Conservation (phyloP, 768 basidiomycete genomes). For the Tulasnella sp. region DNA sequence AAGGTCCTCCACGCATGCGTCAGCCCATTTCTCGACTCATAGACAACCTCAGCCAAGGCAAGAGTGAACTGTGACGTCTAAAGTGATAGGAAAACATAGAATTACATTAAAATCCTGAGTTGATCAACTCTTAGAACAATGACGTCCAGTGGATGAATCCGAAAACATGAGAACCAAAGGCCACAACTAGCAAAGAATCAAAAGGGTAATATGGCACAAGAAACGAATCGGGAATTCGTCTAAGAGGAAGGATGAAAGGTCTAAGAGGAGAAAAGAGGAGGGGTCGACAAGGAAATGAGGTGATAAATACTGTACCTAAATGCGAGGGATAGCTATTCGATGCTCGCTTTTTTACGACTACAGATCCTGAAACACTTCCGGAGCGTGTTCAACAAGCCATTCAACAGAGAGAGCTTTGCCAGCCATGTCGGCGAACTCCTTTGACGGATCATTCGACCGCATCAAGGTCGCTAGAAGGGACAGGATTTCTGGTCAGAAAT, state of each 20-base stretch:
- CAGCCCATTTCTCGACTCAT: too few relatives aligned
- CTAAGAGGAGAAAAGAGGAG: neutral
- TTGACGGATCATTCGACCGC: conserved; percentile 71
- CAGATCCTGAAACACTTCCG: conserved; percentile 19
- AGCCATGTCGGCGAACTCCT: conserved; percentile 97
- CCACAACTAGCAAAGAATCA: neutral
- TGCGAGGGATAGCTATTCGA: neutral
- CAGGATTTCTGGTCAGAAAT: conserved; percentile 6
- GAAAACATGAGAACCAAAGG: neutral
- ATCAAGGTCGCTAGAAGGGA: conserved; percentile 72
- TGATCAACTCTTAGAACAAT: neutral
- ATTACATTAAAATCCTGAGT: neutral
- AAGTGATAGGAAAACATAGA: neutral
- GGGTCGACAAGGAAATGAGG: neutral
- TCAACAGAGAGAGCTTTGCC: conserved; percentile 88
- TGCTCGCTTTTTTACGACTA: neutral
- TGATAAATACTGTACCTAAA: neutral
- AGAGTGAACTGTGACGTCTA: too few relatives aligned
- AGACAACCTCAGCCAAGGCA: too few relatives aligned
- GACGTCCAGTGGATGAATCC: neutral
- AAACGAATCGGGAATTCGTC: neutral
- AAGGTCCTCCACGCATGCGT: too few relatives aligned
- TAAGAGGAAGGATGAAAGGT: neutral
- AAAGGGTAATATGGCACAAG: neutral
- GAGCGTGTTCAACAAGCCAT: conserved; percentile 89